Evolutionary conservation across 108 stramenopile species (phyloP).

Genomic region (Nitzschia sp.): DNA sequence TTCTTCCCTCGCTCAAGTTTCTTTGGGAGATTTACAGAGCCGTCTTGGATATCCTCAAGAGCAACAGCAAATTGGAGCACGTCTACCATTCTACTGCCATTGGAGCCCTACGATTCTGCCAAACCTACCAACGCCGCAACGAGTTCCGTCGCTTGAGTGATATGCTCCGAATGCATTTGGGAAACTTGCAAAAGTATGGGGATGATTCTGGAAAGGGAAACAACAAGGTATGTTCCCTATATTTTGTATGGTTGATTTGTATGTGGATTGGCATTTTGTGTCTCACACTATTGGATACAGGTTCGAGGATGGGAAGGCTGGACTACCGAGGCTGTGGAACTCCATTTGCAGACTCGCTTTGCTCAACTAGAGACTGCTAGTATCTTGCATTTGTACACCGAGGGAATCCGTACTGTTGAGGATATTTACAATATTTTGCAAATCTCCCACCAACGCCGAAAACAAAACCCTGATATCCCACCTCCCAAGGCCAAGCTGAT

Average conservation of each 20-base stretch:
- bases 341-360: conserved; percentile 95
- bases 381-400: conserved; percentile 92
- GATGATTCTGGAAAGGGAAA: conserved; percentile 59
- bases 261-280: neutral
- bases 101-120: conserved; percentile 89
- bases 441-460: conserved; percentile 76
- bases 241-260: neutral
- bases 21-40: conserved; percentile 98
- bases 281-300: conserved; percentile 30
- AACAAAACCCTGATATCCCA: conserved; percentile 55
- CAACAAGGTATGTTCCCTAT: conserved; percentile 59
- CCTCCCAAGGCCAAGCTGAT: conserved; percentile 93
- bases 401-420: conserved; percentile 97
- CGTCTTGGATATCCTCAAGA: conserved; percentile 91
- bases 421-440: conserved; percentile 97
- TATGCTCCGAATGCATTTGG: conserved; percentile 91
- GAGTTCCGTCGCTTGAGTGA: conserved; percentile 96
- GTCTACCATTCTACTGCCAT: conserved; percentile 90
- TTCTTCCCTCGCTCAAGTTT: conserved; percentile 96
- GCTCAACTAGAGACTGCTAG: conserved; percentile 93
- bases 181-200: conserved; percentile 90
- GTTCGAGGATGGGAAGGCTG: conserved; percentile 95
- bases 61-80: conserved; percentile 91
- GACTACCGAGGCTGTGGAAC: conserved; percentile 89
- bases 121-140: conserved; percentile 77